phyloP scores from a whole-genome alignment of 108 stramenopile genomes.

The Skeletonema potamos region DNA sequence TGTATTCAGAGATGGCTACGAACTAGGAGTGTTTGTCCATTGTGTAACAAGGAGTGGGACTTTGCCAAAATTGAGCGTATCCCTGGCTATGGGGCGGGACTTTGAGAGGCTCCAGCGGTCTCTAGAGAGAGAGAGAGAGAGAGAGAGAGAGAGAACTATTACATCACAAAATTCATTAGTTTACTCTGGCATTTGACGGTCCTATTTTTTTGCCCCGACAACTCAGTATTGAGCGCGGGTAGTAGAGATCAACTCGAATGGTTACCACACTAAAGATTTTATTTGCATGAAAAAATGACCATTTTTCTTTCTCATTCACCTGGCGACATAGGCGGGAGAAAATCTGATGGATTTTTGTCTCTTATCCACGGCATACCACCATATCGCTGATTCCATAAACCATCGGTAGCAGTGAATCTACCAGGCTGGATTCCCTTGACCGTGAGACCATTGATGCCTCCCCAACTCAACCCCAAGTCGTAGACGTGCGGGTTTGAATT shows the following conservation, averaged over 20 bases:
- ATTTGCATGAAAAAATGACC: not conserved
- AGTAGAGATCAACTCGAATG: not conserved
- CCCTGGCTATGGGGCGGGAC: slow-evolving; percentile 79
- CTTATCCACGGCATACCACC: slow-evolving; percentile 30
- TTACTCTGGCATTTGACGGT: not conserved
- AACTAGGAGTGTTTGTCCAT: slow-evolving; percentile 95
- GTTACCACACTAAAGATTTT: not conserved
- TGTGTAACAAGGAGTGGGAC: slow-evolving; percentile 99
- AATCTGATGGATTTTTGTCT: not conserved
- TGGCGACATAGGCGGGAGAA: not conserved
- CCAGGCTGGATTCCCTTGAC: slow-evolving; percentile 79
- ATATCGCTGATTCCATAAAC: slow-evolving; percentile 65
- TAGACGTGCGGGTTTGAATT: slow-evolving; percentile 69
- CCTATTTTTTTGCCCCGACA: not conserved
- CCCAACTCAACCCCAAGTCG: slow-evolving; percentile 82
- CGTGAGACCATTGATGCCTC: slow-evolving; percentile 84
- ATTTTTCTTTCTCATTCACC: not conserved
- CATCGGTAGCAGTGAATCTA: slow-evolving; percentile 80
- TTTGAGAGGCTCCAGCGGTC: slow-evolving; percentile 11
- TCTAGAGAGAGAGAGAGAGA: not conserved
- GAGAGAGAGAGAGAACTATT: not conserved
- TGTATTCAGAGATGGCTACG: slow-evolving; percentile 99
- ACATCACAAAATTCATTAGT: not conserved
- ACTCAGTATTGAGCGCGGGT: not conserved
- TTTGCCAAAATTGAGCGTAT: slow-evolving; percentile 98